These are phyloP conservation scores for Teratosphaeriaceae sp. DNA, from an alignment of 2,329 filamentous ascomycete species.

Conservation along the genomic window DNA sequence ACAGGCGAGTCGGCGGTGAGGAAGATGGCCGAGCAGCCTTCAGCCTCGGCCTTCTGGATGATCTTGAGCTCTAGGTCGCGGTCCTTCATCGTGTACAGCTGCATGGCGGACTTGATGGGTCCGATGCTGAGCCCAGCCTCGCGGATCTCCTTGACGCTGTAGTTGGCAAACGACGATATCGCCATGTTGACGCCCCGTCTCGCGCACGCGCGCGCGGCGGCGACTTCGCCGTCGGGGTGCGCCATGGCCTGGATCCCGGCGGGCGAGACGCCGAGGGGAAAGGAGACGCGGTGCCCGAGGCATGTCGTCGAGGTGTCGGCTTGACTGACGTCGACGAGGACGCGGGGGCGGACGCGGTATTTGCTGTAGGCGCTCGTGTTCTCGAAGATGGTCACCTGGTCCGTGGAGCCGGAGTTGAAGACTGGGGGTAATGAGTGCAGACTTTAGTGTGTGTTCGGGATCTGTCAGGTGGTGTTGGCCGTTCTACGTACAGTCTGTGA, in stretches of 20 bases:
- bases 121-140: constrained; percentile 29
- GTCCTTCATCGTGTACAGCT: constrained; percentile 49
- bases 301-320: constrained; percentile 37
- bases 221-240: constrained; percentile 46
- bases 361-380: constrained; percentile 47
- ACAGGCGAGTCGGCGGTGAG: constrained; percentile 51
- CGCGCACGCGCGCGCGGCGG: constrained; percentile 42
- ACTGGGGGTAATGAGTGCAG: too few species aligned
- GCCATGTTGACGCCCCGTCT: constrained; percentile 41
- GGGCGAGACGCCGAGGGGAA: constrained; percentile 49
- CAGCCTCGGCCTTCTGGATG: constrained; percentile 22
- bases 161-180: constrained; percentile 43
- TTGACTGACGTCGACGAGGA: constrained; percentile 32
- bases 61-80: constrained; percentile 40
- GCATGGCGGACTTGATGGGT: constrained; percentile 44
- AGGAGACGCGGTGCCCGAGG: constrained; percentile 35
- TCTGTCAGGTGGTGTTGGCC: too few species aligned
- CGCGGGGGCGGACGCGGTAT: constrained; percentile 31
- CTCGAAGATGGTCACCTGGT: constrained; percentile 46
- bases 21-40: constrained; percentile 49
- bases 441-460: too few species aligned
- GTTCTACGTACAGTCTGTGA: too few species aligned
- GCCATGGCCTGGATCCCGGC: constrained; percentile 46
- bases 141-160: constrained; percentile 41
- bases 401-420: constrained; percentile 53